Conservation (phyloP, 208 protist species). For the Crithidia bombi region DNA sequence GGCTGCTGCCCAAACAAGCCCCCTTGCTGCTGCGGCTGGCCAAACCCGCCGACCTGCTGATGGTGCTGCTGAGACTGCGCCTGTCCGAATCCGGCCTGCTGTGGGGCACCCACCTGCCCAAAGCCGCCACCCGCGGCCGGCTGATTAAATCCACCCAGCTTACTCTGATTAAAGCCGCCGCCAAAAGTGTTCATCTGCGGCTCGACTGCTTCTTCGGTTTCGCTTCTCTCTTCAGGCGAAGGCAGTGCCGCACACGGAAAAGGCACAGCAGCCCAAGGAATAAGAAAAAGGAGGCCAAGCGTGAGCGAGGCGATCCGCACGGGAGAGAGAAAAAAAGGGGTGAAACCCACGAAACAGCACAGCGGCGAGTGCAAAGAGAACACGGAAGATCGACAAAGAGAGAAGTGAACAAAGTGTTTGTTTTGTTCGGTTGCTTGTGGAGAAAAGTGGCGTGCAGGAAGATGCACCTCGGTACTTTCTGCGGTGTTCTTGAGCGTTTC, state of each 20-base stretch:
- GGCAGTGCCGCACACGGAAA: not conserved
- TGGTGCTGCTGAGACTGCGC: slow-evolving; percentile 25
- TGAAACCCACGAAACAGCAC: not conserved
- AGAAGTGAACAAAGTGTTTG: too few species aligned
- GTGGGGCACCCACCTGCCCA: slow-evolving; percentile 38
- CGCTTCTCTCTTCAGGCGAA: not conserved
- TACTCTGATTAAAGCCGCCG: slow-evolving; percentile 54
- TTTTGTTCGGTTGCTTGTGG: too few species aligned
- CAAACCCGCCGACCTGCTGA: slow-evolving; percentile 43
- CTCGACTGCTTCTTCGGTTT: not conserved
- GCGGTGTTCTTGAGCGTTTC: too few species aligned
- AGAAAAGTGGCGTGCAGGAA: too few species aligned
- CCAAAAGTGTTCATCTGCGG: slow-evolving; percentile 17
- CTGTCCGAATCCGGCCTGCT: slow-evolving; percentile 48
- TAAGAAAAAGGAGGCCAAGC: too few species aligned
- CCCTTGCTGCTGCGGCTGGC: slow-evolving; percentile 25
- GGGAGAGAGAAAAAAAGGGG: not conserved
- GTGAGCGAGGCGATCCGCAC: too few species aligned
- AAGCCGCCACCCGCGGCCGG: slow-evolving; percentile 33
- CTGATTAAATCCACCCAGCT: slow-evolving; percentile 35
- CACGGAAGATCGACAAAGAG: too few species aligned
- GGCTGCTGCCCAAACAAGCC: slow-evolving; percentile 50
- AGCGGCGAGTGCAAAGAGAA: not conserved
- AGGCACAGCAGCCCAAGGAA: not conserved
- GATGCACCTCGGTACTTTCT: too few species aligned